A percentile compares a stretch with the other conserved stretches of the same genome.
These are phyloP conservation scores for Scenedesmus sp. DNA, from an alignment of 163 green algal genomes.

Conservation along the genomic window DNA sequence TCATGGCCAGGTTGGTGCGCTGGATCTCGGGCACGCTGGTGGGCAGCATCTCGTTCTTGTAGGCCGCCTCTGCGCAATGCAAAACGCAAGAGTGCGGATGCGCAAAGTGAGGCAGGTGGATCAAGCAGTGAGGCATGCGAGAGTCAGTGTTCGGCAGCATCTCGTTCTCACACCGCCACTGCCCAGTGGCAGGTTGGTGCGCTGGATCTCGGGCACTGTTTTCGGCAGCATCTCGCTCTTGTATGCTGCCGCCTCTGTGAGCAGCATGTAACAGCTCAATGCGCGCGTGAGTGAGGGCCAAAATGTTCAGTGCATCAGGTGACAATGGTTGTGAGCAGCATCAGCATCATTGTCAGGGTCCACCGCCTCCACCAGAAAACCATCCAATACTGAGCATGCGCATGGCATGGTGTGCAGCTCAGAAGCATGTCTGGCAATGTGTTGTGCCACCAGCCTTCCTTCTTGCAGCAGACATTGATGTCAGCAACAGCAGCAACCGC, in stretches of 20 bases:
- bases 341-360: too few species aligned
- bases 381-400: too few species aligned
- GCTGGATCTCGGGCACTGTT: slow-evolving; percentile 97
- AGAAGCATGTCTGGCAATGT: too few species aligned
- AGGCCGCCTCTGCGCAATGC: slow-evolving; percentile 81
- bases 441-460: too few species aligned
- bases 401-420: too few species aligned
- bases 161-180: slow-evolving; percentile 96
- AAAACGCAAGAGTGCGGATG: background rate
- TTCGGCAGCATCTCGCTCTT: slow-evolving; percentile 99
- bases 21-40: slow-evolving; percentile 98
- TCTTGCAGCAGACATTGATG: too few species aligned
- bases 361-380: too few species aligned
- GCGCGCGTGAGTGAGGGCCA: background rate
- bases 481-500: background rate
- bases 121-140: too few species aligned
- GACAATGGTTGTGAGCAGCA: too few species aligned
- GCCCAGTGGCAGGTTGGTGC: slow-evolving; percentile 96
- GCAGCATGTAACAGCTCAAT: background rate
- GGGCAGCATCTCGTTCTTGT: slow-evolving; percentile 98
- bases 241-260: slow-evolving; percentile 83
- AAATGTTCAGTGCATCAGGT: too few species aligned
- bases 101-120: too few species aligned
- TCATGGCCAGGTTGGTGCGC: slow-evolving; percentile 96
- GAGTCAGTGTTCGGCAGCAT: slow-evolving; percentile 90